phyloP scores from a whole-genome alignment of 2,329 filamentous ascomycete genomes.

The Aureobasidium sp. region DNA sequence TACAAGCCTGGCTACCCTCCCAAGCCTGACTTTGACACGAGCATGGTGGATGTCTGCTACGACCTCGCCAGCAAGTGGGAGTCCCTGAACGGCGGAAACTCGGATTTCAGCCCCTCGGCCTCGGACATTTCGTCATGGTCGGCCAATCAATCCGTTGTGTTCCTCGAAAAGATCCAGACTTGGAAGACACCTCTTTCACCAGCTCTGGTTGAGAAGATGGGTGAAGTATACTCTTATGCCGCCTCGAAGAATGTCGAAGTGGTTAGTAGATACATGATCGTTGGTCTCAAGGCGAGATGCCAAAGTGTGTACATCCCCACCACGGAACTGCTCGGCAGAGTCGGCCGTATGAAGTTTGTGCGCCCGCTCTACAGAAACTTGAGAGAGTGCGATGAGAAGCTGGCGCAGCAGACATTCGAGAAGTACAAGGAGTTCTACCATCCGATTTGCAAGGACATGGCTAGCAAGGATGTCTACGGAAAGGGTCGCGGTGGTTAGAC shows the following conservation, averaged over 20 bases:
- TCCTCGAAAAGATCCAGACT: constrained; percentile 71
- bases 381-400: constrained; percentile 62
- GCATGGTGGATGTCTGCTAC: constrained; percentile 79
- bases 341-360: constrained; percentile 97
- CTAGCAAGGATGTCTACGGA: constrained; percentile 74
- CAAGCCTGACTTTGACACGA: constrained; percentile 86
- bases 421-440: constrained; percentile 91
- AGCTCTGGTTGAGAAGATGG: constrained; percentile 64
- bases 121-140: constrained; percentile 68
- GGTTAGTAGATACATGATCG: constrained; percentile 68
- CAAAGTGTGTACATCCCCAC: constrained; percentile 61
- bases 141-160: constrained; percentile 85
- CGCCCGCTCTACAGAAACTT: constrained; percentile 73
- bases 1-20: constrained; percentile 82
- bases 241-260: constrained; percentile 83
- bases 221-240: constrained; percentile 64
- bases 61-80: constrained; percentile 76
- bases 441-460: constrained; percentile 79
- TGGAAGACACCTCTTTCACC: constrained; percentile 58
- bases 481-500: constrained; percentile 34
- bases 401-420: constrained; percentile 77
- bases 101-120: constrained; percentile 52
- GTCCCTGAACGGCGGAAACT: constrained; percentile 34
- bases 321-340: constrained; percentile 66
- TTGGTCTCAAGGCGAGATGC: constrained; percentile 71